phyloP scores from a whole-genome alignment of 1,284 basidiomycete genomes.

The Cystobasidium pallidum region DNA sequence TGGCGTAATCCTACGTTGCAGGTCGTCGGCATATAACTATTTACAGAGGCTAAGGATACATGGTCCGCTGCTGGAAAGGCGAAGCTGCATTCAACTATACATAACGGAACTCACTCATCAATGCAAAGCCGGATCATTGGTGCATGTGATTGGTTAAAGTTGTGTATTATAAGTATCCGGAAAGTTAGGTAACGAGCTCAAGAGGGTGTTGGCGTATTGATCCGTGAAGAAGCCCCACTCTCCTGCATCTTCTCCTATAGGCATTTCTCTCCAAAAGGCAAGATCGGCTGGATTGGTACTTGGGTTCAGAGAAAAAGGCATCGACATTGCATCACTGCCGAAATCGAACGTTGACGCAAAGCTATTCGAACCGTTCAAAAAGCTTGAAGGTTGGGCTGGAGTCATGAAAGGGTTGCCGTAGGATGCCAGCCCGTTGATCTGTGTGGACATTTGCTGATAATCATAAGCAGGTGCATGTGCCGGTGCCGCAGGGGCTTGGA shows the following conservation, averaged over 20 bases:
- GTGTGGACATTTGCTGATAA: constrained; percentile 3
- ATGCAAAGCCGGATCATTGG: neutral
- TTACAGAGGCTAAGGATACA: constrained; percentile 1
- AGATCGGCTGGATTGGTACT: constrained; percentile 41
- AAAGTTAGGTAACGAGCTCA: constrained; percentile 21
- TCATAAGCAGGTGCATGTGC: neutral
- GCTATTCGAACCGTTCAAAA: constrained; percentile 1
- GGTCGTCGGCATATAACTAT: no score
- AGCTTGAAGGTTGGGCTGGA: neutral
- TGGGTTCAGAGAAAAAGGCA: constrained; percentile 20
- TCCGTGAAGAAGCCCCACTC: constrained; percentile 41
- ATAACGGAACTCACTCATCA: neutral
- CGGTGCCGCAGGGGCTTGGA: neutral
- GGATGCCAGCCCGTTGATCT: constrained; percentile 2
- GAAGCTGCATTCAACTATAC: neutral
- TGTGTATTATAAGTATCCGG: neutral
- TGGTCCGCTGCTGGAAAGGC: neutral
- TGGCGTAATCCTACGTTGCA: no score
- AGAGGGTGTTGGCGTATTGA: constrained; percentile 32
- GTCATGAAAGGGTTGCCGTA: constrained; percentile 15
- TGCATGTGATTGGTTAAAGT: neutral
- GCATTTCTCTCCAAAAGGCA: constrained; percentile 43
- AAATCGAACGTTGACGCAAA: constrained; percentile 14
- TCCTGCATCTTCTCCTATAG: constrained; percentile 38
- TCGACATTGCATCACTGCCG: neutral